Evolutionary conservation across 768 basidiomycete genomes (phyloP).

Genomic region (Amanita exitialis): DNA sequence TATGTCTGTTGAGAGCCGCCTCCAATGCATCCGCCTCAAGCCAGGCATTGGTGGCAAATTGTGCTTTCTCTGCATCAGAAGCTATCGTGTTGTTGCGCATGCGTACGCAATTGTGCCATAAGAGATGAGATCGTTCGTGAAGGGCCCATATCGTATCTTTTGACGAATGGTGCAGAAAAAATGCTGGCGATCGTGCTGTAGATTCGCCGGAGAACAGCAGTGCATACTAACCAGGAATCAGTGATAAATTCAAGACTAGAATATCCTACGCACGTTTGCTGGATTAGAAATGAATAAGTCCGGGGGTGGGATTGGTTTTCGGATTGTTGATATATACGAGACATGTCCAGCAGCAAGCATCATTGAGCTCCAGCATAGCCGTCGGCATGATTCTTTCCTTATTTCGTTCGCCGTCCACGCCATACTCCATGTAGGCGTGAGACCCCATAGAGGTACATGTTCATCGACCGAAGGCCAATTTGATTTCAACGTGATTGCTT

Average conservation of each 20-base stretch:
- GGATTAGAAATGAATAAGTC: slow-evolving; percentile 54
- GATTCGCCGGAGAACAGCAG: slow-evolving; percentile 73
- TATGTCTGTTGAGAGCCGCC: slow-evolving; percentile 48
- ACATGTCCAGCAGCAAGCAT: slow-evolving; percentile 55
- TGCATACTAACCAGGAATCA: slow-evolving; percentile 37
- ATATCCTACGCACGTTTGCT: slow-evolving; percentile 42
- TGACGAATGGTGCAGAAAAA: slow-evolving; percentile 18
- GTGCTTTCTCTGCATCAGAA: slow-evolving; percentile 41
- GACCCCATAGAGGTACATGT: slow-evolving; percentile 30
- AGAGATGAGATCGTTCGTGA: slow-evolving; percentile 54
- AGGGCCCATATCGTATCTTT: slow-evolving; percentile 74
- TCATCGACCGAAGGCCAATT: slow-evolving; percentile 41
- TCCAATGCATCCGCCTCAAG: slow-evolving; percentile 61
- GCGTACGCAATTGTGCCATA: slow-evolving; percentile 66
- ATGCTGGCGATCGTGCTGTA: slow-evolving; percentile 24
- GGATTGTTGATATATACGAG: slow-evolving; percentile 42
- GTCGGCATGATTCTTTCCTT: slow-evolving; percentile 59
- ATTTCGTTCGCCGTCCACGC: slow-evolving; percentile 44
- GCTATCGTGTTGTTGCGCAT: slow-evolving; percentile 35
- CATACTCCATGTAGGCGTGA: background rate
- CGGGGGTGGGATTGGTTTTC: slow-evolving; percentile 16
- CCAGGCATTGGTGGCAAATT: slow-evolving; percentile 63
- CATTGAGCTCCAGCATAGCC: slow-evolving; percentile 67
- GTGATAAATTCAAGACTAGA: background rate
- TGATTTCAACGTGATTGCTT: slow-evolving; percentile 37